Conservation (phyloP, 164 flowering plant genomes). For the Protea cynaroides region DNA sequence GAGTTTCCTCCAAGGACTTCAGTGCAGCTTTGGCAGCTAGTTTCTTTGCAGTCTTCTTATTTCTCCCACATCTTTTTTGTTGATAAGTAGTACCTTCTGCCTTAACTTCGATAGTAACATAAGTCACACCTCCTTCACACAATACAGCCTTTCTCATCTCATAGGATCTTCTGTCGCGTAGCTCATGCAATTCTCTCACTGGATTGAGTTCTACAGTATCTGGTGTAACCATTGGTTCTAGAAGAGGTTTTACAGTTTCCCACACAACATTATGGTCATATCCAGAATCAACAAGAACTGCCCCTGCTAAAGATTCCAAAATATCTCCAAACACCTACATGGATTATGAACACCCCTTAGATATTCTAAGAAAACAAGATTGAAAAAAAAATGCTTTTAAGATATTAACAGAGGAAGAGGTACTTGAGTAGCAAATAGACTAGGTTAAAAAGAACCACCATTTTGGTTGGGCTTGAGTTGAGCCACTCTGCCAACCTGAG, state of each 20-base stretch:
- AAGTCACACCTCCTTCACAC: constrained; percentile 16
- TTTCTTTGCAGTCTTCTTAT: constrained; percentile 39
- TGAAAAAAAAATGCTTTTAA: background rate
- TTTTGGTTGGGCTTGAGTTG: too few species aligned
- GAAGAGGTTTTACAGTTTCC: constrained; percentile 52
- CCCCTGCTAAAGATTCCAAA: constrained; percentile 91
- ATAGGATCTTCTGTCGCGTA: constrained; percentile 35
- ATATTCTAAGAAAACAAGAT: constrained; percentile 2
- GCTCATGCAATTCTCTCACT: constrained; percentile 42
- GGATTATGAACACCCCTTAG: background rate
- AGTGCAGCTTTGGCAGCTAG: constrained; percentile 47
- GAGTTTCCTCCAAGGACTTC: constrained; percentile 33
- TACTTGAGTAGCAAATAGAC: background rate
- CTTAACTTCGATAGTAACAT: constrained; percentile 37
- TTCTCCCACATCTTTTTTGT: constrained; percentile 25
- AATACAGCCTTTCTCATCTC: constrained; percentile 5
- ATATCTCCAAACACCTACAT: constrained; percentile 84
- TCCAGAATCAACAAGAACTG: constrained; percentile 71
- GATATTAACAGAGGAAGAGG: background rate
- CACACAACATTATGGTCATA: constrained; percentile 51
- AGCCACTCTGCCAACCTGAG: too few species aligned
- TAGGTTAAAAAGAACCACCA: too few species aligned
- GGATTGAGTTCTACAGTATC: constrained; percentile 56
- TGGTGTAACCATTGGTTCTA: constrained; percentile 65
- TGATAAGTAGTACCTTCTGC: constrained; percentile 32